Evolutionary conservation across 1,284 basidiomycete genomes (phyloP).

Genomic region (Lentinula novae-zelandiae): DNA sequence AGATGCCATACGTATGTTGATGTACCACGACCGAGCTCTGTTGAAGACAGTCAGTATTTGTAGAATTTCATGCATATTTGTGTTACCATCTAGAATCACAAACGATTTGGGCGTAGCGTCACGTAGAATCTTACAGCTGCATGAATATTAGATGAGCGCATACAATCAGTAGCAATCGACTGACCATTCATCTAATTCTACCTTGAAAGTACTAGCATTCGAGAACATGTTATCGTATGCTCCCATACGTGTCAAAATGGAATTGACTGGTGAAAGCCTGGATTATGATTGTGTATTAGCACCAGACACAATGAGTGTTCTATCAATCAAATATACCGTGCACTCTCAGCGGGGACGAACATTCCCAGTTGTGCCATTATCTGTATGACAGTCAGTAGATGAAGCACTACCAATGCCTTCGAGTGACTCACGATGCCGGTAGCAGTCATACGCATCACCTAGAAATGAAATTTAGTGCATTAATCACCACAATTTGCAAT

Average conservation of each 20-base stretch:
- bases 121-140: conserved; percentile 84
- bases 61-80: background rate
- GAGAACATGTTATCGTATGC: conserved; percentile 98
- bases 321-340: conserved; percentile 49
- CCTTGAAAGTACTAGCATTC: conserved; percentile 93
- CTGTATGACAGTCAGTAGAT: conserved; percentile 28
- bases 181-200: conserved; percentile 93
- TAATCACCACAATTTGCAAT: background rate
- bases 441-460: conserved; percentile 96
- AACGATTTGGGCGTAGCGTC: conserved; percentile 90
- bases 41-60: background rate
- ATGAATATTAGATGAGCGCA: conserved; percentile 3
- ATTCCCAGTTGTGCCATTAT: conserved; percentile 99
- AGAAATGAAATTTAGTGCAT: conserved; percentile 9
- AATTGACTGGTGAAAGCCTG: conserved; percentile 86
- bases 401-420: background rate
- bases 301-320: background rate
- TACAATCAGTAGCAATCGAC: conserved; percentile 11
- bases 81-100: conserved; percentile 89
- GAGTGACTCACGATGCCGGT: conserved; percentile 66
- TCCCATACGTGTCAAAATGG: conserved; percentile 97
- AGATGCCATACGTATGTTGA: conserved; percentile 67
- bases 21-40: conserved; percentile 87
- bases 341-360: conserved; percentile 85
- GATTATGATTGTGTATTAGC: background rate